Percentiles rank a stretch among this genome's conserved stretches.
Evolutionary conservation across 139 green algal species (phyloP).

Genomic region (Closterium sp.): DNA sequence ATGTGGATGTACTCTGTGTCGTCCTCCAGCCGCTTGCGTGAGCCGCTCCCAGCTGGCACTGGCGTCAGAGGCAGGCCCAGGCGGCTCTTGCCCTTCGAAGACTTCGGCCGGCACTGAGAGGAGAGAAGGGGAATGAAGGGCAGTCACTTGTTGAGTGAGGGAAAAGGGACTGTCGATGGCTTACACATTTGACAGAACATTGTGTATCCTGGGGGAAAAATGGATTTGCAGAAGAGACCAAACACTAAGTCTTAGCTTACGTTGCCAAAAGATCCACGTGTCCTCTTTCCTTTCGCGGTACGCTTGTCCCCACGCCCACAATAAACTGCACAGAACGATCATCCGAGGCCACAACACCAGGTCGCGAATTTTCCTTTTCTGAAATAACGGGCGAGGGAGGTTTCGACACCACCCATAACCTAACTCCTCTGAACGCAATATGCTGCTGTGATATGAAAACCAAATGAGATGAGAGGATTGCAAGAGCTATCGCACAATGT

Average conservation of each 20-base stretch:
- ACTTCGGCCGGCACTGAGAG: neutral
- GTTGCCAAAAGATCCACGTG: neutral
- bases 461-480: neutral
- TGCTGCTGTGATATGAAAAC: neutral
- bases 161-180: neutral
- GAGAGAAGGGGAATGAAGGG: neutral
- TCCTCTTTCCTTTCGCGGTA: neutral
- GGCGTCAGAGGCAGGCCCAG: constrained; percentile 6
- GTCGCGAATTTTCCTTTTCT: neutral
- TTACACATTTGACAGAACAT: neutral
- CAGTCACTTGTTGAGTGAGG: neutral
- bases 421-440: neutral
- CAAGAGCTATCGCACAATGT: neutral
- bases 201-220: neutral
- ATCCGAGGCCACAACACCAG: neutral
- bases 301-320: neutral
- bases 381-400: neutral
- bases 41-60: neutral
- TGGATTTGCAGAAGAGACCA: neutral
- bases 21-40: neutral
- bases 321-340: neutral
- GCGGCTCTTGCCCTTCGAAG: neutral
- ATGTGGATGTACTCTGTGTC: constrained; percentile 15
- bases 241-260: neutral
- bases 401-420: neutral